Evolutionary conservation across 805 yeast genomes (phyloP).

Genomic region (Nakazawaea peltata): DNA sequence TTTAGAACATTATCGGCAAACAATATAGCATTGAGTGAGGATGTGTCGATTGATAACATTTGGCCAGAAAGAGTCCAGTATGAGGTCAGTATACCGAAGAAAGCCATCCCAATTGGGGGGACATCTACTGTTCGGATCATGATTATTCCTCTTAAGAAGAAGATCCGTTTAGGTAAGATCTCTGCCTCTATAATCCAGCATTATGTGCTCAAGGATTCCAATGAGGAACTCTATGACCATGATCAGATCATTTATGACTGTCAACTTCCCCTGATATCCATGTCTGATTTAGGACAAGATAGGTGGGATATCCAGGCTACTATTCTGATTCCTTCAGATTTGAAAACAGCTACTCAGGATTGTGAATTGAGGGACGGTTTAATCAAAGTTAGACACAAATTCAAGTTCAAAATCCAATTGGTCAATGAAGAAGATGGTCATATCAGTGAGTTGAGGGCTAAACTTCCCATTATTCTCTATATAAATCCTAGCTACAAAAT

Average conservation of each 20-base stretch:
- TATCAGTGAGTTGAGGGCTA: constrained; percentile 83
- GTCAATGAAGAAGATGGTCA: constrained; percentile 82
- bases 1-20: constrained; percentile 34
- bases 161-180: constrained; percentile 28
- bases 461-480: constrained; percentile 72
- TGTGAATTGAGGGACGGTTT: constrained; percentile 31
- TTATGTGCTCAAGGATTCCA: constrained; percentile 16
- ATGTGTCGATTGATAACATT: constrained; percentile 36
- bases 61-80: constrained; percentile 50
- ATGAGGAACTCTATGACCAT: constrained; percentile 24
- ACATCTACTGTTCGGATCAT: constrained; percentile 31
- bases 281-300: constrained; percentile 29
- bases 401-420: constrained; percentile 73
- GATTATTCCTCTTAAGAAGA: constrained; percentile 40
- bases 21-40: constrained; percentile 30
- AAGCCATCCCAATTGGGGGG: constrained; percentile 40
- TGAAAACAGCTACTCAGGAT: constrained; percentile 35
- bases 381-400: constrained; percentile 68
- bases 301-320: constrained; percentile 37
- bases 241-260: constrained; percentile 25
- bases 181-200: constrained; percentile 25
- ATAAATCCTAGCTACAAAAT: constrained; percentile 32
- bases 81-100: constrained; percentile 32
- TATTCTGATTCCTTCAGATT: constrained; percentile 30
- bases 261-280: constrained; percentile 24